These are phyloP conservation scores for Rhinocladiella mackenziei DNA, from an alignment of 2,329 filamentous ascomycete species.

Conservation along the genomic window DNA sequence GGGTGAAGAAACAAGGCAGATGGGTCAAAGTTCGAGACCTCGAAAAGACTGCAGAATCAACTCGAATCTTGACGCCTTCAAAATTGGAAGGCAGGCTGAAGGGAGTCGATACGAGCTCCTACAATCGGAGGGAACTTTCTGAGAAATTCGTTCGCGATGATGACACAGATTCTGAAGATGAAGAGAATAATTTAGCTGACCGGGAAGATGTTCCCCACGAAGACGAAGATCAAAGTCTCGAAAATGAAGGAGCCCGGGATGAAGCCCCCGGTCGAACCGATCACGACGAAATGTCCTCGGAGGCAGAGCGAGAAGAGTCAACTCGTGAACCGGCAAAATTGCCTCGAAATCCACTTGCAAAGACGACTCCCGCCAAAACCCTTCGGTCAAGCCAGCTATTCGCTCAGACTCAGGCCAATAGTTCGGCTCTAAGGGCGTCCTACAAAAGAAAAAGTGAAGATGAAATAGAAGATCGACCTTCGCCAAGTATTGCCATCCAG, in stretches of 20 bases:
- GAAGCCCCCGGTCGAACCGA: conserved; percentile 2
- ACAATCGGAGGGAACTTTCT: conserved; percentile 8
- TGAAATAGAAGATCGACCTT: conserved; percentile 21
- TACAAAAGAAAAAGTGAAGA: conserved; percentile 2
- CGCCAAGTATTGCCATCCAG: conserved; percentile 24
- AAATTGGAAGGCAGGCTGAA: conserved; percentile 24
- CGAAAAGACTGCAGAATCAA: conserved; percentile 18
- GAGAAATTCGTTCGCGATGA: conserved; percentile 16
- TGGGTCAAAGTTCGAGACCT: conserved; percentile 17
- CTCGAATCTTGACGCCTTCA: conserved; percentile 18
- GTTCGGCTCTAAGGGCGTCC: conserved; percentile 18
- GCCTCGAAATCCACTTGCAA: conserved; percentile 8
- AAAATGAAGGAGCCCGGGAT: conserved; percentile 12
- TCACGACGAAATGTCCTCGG: conserved; percentile 5
- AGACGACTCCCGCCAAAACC: conserved; percentile 20
- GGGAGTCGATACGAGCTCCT: background rate
- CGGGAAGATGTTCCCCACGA: no score
- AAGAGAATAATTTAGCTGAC: no score
- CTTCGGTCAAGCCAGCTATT: conserved; percentile 21
- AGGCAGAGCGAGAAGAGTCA: conserved; percentile 13
- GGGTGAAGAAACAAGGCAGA: conserved; percentile 14
- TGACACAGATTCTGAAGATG: conserved; percentile 22
- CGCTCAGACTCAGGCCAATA: conserved; percentile 24
- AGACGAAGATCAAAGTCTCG: conserved; percentile 8
- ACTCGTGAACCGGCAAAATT: background rate